Evolutionary conservation across 2,329 filamentous ascomycete species (phyloP), one percentile per base, ranked within the genome.

Genomic region (Cytospora paraplurivora): DNA sequence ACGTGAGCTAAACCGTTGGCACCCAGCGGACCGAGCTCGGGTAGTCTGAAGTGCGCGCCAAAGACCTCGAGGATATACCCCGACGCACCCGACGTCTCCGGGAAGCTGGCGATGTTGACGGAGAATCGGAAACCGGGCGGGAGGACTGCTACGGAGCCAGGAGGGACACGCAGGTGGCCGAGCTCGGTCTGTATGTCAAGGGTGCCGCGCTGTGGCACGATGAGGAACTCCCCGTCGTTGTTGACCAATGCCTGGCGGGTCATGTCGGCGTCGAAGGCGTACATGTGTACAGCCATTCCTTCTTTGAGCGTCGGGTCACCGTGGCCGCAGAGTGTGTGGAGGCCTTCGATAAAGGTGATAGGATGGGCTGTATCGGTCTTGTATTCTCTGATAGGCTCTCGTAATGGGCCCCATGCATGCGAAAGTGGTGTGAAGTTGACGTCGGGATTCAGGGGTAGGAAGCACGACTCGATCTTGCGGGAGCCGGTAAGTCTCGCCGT

Each of bases 131-230:
- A 81, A 34, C 87, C 87, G 12, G 86, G 78, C 8, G 85, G 87
- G 32, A 90, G 85, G 12, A 90, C 82, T 59, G 81, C 82, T 62
- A 90, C 83, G 71, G 89, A 86, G 37, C 87, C 87, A 0, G 86
- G 87, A 35, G 85, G 82, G 4, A 89, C 82, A 57, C 37, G 75
- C 68, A 69, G 76, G 74, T 79, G 81, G n/a, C 86, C 86, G 32
- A 88, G 78, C 70, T 90, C 87, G 10, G 87, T 89, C 70, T 88
- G 85, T 59, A 89, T 87, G 68, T 89, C 85, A 15, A 89, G 75
- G 2, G 81, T 77, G 41, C 87, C 87, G 66, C 85, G 80, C 67
- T 89, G 86, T 0, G 83, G 85, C 4, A 88, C 79, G 54, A 90
- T 84, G 49, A 89, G 77, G 68, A 88, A 82, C 69, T 90, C 87